phyloP scores from a whole-genome alignment of 768 basidiomycete genomes.

The Hygrocybe punicea region DNA sequence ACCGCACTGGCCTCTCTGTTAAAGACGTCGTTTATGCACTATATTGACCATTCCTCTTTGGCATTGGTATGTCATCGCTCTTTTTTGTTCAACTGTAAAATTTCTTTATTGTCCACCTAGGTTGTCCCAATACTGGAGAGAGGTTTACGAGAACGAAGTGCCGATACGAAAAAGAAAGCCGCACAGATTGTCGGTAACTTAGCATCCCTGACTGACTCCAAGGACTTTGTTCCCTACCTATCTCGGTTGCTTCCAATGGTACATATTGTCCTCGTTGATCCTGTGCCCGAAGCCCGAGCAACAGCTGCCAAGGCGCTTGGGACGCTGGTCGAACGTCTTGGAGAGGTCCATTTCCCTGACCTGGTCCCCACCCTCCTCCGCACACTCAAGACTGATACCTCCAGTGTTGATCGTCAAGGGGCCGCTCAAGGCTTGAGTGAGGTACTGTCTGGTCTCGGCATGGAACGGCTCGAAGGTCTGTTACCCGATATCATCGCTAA shows the following conservation, averaged over 20 bases:
- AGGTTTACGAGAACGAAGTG: constrained; percentile 85
- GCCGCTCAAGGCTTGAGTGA: constrained; percentile 97
- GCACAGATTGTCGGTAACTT: constrained; percentile 98
- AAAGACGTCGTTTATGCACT: constrained; percentile 95
- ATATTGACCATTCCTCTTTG: constrained; percentile 94
- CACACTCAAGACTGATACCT: constrained; percentile 87
- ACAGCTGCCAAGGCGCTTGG: constrained; percentile 97
- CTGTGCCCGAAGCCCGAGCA: constrained; percentile 95
- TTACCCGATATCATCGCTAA: constrained; percentile 92
- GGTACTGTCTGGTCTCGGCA: constrained; percentile 92
- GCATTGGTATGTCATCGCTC: constrained; percentile 57
- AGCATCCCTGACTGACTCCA: constrained; percentile 81
- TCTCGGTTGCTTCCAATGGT: constrained; percentile 84
- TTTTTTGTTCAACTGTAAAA: not conserved
- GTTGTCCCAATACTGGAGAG: constrained; percentile 94
- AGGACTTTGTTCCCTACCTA: constrained; percentile 95
- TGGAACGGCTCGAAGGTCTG: constrained; percentile 92
- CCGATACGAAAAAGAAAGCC: constrained; percentile 93
- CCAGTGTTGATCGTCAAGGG: constrained; percentile 95
- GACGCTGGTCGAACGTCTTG: constrained; percentile 92
- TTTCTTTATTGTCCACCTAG: constrained; percentile 35
- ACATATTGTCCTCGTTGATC: constrained; percentile 89
- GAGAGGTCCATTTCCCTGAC: constrained; percentile 93
- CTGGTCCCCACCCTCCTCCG: constrained; percentile 85
- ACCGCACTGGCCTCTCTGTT: constrained; percentile 81